Conservation (phyloP, 2,329 filamentous ascomycete species). For the Neonectria magnoliae region DNA sequence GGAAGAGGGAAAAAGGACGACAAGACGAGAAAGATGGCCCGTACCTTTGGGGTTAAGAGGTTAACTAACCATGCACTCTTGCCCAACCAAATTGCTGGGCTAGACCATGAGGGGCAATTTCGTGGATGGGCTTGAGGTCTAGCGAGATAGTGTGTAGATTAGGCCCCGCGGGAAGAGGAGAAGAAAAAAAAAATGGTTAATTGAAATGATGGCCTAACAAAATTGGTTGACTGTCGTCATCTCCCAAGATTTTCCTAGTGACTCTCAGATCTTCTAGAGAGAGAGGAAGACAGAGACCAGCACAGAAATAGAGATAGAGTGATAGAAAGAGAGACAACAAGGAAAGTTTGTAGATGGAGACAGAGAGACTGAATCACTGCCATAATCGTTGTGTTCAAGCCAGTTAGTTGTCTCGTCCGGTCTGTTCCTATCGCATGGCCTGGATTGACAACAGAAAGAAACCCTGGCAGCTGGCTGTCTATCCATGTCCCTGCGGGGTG, state of each 20-base stretch:
- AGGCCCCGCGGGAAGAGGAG: background rate
- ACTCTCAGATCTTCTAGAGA: background rate
- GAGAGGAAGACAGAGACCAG: background rate
- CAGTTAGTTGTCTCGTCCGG: background rate
- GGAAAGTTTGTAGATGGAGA: background rate
- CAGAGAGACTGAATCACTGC: background rate
- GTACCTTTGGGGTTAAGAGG: background rate
- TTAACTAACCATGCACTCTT: constrained; percentile 7
- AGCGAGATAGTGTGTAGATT: constrained; percentile 7
- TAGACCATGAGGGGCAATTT: constrained; percentile 24
- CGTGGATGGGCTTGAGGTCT: constrained; percentile 3
- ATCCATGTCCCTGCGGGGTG: background rate
- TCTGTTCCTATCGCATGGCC: constrained; percentile 7
- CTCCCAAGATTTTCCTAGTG: constrained; percentile 1
- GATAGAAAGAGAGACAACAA: background rate
- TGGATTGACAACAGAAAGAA: background rate
- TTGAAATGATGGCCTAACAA: constrained; percentile 17
- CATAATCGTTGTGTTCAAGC: background rate
- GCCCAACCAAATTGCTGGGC: constrained; percentile 23
- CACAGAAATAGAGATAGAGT: background rate
- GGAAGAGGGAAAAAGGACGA: background rate
- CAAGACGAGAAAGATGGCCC: no score
- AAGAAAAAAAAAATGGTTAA: background rate
- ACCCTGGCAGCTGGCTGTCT: background rate
- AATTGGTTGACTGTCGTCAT: constrained; percentile 13